Evolutionary conservation across 225 moss, liverwort and hornwort genomes (phyloP).

Genomic region (Antitrichia curtipendula): DNA sequence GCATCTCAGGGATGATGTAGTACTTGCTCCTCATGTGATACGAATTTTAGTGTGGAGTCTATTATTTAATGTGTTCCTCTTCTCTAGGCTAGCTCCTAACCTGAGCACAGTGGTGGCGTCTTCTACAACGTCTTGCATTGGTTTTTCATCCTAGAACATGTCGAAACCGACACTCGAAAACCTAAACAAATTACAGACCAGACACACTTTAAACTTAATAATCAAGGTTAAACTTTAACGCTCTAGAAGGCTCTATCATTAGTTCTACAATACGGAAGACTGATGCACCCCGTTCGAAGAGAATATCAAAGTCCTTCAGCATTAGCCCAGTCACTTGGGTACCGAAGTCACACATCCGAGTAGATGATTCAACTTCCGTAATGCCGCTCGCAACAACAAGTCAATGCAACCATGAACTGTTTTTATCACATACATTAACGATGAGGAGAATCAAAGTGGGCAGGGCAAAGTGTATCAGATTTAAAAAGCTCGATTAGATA

Average conservation of each 20-base stretch:
- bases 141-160: too few species aligned
- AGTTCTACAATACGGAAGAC: neutral
- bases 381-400: too few species aligned
- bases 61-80: too few species aligned
- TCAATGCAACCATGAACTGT: neutral
- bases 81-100: neutral
- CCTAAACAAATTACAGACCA: too few species aligned
- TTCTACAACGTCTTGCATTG: too few species aligned
- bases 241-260: neutral
- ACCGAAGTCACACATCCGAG: too few species aligned
- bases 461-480: neutral
- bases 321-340: neutral
- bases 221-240: neutral
- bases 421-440: neutral
- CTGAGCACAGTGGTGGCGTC: too few species aligned
- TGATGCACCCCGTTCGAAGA: too few species aligned
- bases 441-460: neutral
- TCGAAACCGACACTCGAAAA: neutral
- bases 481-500: slow-evolving; percentile 13
- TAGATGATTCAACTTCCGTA: too few species aligned
- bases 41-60: fast-evolving
- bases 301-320: too few species aligned
- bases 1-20: too few species aligned
- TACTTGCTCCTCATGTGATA: too few species aligned
- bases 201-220: fast-evolving